Base-by-base conservation (phyloP, 768 basidiomycete species). In the Leucosporidium yakuticum region DNA sequence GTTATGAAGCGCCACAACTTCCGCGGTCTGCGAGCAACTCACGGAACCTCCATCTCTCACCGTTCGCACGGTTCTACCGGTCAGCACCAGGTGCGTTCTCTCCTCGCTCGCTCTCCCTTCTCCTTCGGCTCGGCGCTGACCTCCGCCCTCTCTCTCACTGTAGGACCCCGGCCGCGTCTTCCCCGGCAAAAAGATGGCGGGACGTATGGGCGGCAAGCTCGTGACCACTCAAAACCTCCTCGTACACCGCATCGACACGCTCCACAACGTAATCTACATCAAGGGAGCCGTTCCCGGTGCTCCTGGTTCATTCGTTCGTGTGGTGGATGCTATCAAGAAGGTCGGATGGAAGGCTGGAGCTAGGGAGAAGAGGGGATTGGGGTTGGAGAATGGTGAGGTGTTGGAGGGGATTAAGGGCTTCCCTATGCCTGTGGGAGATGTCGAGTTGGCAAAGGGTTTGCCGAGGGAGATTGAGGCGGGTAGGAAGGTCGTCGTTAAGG, bases 111-210 rank as follows among this genome's bases (percentile, higher is more conserved):
- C 39, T n/a, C 56, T 53, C 39, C 56, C 54, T 21, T 0, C 11
- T 65, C 29, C 19, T 51, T 27, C 39, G 31, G 34, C 36, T 36
- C 44, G 57, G 12, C 25, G 47, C 49, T 58, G 19, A 44, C 27
- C 21, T 19, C 75, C 48, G 59, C 67, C 51, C 57, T 68, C 53
- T 15, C 62, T 25, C 64, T 44, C 39, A 15, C 34, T 9, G 17
- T 15, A 98, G 93, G 93, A 96, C 75, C 95, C 96, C 31, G 96
- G 96, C 57, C 87, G 96, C 75, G 83, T 97, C 8, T 92, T 90
- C 81, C 96, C 96, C 5, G 96, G 96, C 48, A 96, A 93, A 81
- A 98, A 97, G 82, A 97, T 96, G 95, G 86, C 95, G 15, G 96
- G 96, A 44, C 87, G 87, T 29, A 87, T 97, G 83, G 96, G 96